These are phyloP conservation scores for Botryotinia narcissicola DNA, from an alignment of 2,329 filamentous ascomycete species.

Conservation along the genomic window DNA sequence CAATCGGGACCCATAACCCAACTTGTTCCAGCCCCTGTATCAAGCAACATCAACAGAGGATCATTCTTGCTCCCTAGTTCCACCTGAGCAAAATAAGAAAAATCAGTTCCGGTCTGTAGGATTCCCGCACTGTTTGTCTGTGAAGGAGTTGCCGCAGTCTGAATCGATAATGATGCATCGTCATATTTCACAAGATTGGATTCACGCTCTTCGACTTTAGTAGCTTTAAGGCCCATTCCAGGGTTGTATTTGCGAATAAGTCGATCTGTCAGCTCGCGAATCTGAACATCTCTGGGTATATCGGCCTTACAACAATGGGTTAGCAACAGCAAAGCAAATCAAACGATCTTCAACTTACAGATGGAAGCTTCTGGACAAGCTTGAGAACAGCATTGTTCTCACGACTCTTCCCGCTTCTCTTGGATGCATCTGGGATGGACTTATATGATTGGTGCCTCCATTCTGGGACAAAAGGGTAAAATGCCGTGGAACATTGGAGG, in stretches of 20 bases:
- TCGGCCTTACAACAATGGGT: constrained; percentile 17
- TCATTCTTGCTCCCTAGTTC: constrained; percentile 54
- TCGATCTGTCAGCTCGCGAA: constrained; percentile 27
- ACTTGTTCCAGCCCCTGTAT: constrained; percentile 68
- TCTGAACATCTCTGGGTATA: constrained; percentile 27
- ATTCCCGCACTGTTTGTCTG: constrained; percentile 53
- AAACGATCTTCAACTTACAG: constrained; percentile 22
- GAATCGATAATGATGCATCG: constrained; percentile 27
- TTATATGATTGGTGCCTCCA: constrained; percentile 27
- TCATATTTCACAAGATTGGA: constrained; percentile 27
- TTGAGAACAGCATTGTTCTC: constrained; percentile 20
- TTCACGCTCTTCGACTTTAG: constrained; percentile 10
- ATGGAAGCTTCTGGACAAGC: constrained; percentile 27
- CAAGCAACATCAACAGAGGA: constrained; percentile 60
- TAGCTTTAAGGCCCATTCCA: constrained; percentile 17
- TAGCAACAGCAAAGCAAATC: constrained; percentile 5
- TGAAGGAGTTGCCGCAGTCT: constrained; percentile 41
- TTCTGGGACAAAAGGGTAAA: constrained; percentile 32
- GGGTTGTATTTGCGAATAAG: constrained; percentile 33
- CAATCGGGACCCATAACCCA: constrained; percentile 81
- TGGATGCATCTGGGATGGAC: background rate
- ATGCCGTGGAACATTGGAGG: constrained; percentile 28
- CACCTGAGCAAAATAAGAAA: constrained; percentile 62
- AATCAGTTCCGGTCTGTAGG: constrained; percentile 63
- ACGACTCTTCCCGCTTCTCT: constrained; percentile 3